phyloP scores from a whole-genome alignment of 495 filamentous ascomycete genomes.

The Cercophora newfieldiana region DNA sequence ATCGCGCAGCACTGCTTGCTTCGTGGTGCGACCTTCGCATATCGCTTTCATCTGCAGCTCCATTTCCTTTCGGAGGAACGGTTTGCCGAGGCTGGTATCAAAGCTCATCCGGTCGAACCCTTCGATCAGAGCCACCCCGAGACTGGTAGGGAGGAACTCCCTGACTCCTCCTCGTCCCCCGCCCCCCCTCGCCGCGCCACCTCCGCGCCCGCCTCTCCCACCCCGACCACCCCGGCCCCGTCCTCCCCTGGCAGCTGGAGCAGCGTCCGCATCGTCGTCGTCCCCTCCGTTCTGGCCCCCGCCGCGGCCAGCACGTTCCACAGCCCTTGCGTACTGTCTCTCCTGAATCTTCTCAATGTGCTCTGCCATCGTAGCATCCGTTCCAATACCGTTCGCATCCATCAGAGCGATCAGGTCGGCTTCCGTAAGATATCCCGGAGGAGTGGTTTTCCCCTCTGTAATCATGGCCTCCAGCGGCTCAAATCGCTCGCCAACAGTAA shows the following conservation, averaged over 20 bases:
- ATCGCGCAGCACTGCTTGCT: slow-evolving; percentile 71
- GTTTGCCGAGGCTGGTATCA: slow-evolving; percentile 88
- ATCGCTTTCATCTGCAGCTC: slow-evolving; percentile 93
- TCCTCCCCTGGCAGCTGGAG: slow-evolving; percentile 38
- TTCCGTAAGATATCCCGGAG: slow-evolving; percentile 88
- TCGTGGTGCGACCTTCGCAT: slow-evolving; percentile 79
- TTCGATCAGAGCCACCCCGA: slow-evolving; percentile 87
- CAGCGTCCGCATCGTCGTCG: slow-evolving; percentile 34
- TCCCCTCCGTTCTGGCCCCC: slow-evolving; percentile 24
- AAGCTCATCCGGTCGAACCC: slow-evolving; percentile 91
- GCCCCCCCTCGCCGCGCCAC: slow-evolving; percentile 44
- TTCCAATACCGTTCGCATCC: slow-evolving; percentile 98
- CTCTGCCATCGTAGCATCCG: slow-evolving; percentile 98
- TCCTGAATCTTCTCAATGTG: slow-evolving; percentile 96
- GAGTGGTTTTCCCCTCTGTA: slow-evolving; percentile 78
- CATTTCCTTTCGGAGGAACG: slow-evolving; percentile 98
- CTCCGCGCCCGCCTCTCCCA: slow-evolving; percentile 43
- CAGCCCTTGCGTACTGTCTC: slow-evolving; percentile 73
- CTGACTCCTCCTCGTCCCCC: slow-evolving; percentile 52
- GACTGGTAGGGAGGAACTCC: slow-evolving; percentile 86
- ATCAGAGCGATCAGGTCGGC: slow-evolving; percentile 96
- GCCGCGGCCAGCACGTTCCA: slow-evolving; percentile 43
- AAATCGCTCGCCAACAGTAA: slow-evolving; percentile 74
- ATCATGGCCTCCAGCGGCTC: slow-evolving; percentile 88
- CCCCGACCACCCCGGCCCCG: slow-evolving; percentile 40